These are phyloP conservation scores for Tulasnella sp. DNA, from an alignment of 768 basidiomycete species.

Conservation along the genomic window DNA sequence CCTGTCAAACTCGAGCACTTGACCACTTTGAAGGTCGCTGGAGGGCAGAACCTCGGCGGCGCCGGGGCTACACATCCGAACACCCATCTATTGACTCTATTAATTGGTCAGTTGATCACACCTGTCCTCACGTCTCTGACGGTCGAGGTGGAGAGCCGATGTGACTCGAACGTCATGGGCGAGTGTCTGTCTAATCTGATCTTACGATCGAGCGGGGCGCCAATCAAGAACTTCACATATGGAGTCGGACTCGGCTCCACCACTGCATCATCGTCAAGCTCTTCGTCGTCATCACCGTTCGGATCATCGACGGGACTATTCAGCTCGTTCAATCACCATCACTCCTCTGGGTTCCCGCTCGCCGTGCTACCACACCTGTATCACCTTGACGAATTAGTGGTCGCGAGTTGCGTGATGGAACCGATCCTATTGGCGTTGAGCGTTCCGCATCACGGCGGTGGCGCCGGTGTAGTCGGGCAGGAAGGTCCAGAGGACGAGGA, in stretches of 20 bases:
- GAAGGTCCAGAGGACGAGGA: conserved; percentile 7
- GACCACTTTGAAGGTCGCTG: conserved; percentile 47
- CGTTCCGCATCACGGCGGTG: not conserved
- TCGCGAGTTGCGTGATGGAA: conserved; percentile 57
- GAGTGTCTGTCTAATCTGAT: conserved; percentile 55
- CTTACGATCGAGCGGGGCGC: conserved; percentile 46
- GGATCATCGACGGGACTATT: not conserved
- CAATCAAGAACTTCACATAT: conserved; percentile 42
- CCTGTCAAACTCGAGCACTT: conserved; percentile 44
- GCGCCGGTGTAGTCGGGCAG: no score
- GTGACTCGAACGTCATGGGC: conserved; percentile 46
- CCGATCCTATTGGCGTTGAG: conserved; percentile 45
- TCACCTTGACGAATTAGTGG: conserved; percentile 45
- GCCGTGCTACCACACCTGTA: conserved; percentile 49
- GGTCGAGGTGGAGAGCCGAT: conserved; percentile 59
- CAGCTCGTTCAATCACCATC: conserved; percentile 31
- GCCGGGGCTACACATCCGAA: not conserved
- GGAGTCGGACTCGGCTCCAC: conserved; percentile 43
- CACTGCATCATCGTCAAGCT: conserved; percentile 21
- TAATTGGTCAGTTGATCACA: conserved; percentile 49
- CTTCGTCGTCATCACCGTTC: conserved; percentile 26
- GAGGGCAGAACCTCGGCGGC: conserved; percentile 32
- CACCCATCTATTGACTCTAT: conserved; percentile 41
- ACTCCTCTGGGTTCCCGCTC: conserved; percentile 45
- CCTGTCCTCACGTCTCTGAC: conserved; percentile 48